phyloP scores from a whole-genome alignment of 139 green algal species.

The Raphidocelis subcapitata region DNA sequence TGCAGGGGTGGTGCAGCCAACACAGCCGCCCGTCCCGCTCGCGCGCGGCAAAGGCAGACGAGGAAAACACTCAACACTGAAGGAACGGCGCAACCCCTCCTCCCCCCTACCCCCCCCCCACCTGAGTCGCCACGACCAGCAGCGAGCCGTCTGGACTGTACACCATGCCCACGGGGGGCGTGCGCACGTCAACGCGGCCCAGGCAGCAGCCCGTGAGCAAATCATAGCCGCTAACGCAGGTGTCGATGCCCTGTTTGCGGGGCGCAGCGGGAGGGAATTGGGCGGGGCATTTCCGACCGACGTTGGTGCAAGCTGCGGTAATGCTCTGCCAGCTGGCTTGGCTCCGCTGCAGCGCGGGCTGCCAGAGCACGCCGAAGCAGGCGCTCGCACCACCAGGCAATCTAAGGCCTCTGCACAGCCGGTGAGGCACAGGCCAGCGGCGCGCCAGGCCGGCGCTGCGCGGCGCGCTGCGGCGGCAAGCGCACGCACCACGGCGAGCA shows the following conservation, averaged over 20 bases:
- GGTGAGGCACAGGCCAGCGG: not conserved
- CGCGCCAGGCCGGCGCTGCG: not conserved
- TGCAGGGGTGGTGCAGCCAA: not conserved
- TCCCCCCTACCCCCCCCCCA: not conserved
- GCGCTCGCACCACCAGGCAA: no score
- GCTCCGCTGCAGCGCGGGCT: no score
- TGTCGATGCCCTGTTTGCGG: constrained; percentile 28
- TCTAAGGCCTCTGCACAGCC: not conserved
- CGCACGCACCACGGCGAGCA: constrained; percentile 39
- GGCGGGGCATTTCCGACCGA: not conserved
- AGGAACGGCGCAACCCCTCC: not conserved
- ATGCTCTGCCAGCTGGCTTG: not conserved
- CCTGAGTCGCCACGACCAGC: constrained; percentile 41
- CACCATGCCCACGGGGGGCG: constrained; percentile 30
- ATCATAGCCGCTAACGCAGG: constrained; percentile 43
- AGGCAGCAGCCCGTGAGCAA: constrained; percentile 29
- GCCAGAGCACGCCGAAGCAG: no score
- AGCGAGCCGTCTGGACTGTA: constrained; percentile 43
- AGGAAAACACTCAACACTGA: not conserved
- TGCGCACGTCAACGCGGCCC: constrained; percentile 44
- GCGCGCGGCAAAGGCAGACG: not conserved
- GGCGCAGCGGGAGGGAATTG: not conserved
- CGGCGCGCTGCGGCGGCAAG: not conserved
- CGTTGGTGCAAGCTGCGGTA: not conserved
- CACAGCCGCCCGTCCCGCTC: no score